Base-by-base conservation (phyloP, 176 grass and related monocot genomes). In the Rhynchospora tenuis region DNA sequence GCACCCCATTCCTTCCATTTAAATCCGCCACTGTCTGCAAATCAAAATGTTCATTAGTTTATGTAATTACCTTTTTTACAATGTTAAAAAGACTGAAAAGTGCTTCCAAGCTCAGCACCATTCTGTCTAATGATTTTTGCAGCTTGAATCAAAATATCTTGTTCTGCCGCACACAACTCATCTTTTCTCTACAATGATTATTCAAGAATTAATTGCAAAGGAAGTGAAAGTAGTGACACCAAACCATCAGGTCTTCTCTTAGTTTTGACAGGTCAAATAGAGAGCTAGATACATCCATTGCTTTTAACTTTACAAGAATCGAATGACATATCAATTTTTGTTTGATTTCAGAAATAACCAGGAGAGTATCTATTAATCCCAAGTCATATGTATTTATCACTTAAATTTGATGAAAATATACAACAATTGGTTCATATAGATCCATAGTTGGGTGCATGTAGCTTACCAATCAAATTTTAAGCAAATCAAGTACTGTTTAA, bases 111-210 rank as follows among this genome's bases (percentile, higher is more conserved):
- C 44, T 92, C 81, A 85, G 85, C 81, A 64, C 85, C 82, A 70
- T 95, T 87, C 55, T 61, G 64, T 71, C 85, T 83, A 22, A 95
- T 63, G 59, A 90, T 84, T 60, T 63, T 80, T 14, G 72, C 90
- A 64, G 93, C 86, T 67, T 87, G 69, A 55, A 92, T 81, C 77
- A 95, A 82, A 87, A 95, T 87, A 63, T 90, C 93, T 90, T 95
- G 93, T 66, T 95, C 88, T 76, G 79, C 22, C 7, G 82, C 85
- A 68, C 66, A 90, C 70, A 88, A 84, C 82, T 92, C 93, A 28
- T 92, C 93, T 85, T 60, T 92, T 81, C 81, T 89, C 90, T 87
- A 55, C 43, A 58, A 60, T 1, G 11, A 81, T 75, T 75, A 11
- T 75, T 17, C 22, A 75, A 75, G 11, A 51, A 29, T 26, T 75